These are phyloP conservation scores for Xylaria arbuscula DNA, from an alignment of 2,329 filamentous ascomycete genomes.

Conservation along the genomic window DNA sequence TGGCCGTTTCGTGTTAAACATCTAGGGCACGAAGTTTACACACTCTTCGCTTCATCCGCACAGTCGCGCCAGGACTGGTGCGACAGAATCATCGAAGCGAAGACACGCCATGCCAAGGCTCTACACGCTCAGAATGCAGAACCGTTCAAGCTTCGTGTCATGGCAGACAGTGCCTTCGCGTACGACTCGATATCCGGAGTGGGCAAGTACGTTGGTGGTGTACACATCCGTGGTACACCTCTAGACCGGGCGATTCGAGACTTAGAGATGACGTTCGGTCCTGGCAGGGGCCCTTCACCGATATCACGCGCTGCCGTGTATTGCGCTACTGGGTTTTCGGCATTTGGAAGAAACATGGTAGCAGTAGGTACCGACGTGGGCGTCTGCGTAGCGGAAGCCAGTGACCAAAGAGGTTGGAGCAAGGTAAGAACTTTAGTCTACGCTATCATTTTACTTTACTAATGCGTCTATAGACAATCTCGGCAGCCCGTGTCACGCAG, in stretches of 20 bases:
- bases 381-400: conserved; percentile 87
- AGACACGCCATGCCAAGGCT: conserved; percentile 90
- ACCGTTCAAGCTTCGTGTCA: conserved; percentile 89
- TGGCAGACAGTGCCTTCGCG: conserved; percentile 91
- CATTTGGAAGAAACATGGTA: conserved; percentile 85
- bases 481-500: conserved; percentile 83
- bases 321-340: conserved; percentile 90
- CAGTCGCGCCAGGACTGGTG: conserved; percentile 89
- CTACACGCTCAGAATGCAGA: conserved; percentile 93
- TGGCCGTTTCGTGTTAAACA: conserved; percentile 98
- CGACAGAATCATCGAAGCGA: conserved; percentile 91
- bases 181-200: conserved; percentile 73
- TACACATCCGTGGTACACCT: conserved; percentile 89
- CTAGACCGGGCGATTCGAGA: conserved; percentile 91
- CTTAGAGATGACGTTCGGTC: conserved; percentile 81
- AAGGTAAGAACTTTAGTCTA: conserved; percentile 68
- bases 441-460: conserved; percentile 7
- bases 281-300: conserved; percentile 75
- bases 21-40: conserved; percentile 92
- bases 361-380: conserved; percentile 96
- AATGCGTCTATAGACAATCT: conserved; percentile 71
- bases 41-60: conserved; percentile 82
- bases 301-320: conserved; percentile 90
- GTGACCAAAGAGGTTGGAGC: conserved; percentile 90
- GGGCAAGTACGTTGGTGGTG: conserved; percentile 68